Conservation (phyloP, 352 stramenopile genomes). For the Globisporangium nagaii region DNA sequence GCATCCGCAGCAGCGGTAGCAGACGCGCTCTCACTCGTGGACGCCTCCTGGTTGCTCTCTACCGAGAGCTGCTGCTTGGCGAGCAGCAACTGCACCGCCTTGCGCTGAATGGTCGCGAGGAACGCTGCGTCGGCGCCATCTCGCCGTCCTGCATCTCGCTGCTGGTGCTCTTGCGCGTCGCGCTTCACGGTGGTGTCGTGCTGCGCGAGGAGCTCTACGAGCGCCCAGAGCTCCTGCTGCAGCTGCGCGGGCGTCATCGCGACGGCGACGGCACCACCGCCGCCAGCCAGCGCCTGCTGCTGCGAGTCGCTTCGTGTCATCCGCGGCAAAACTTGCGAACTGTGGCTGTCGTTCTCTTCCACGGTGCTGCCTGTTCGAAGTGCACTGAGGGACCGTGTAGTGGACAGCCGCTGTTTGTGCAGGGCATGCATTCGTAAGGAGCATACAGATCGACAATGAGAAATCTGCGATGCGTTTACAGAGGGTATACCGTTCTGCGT, state of each 20-base stretch:
- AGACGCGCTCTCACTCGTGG: background rate
- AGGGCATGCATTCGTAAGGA: too few species aligned
- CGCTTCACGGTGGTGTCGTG: background rate
- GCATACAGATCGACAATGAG: too few species aligned
- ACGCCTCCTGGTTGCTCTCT: slow-evolving; percentile 1
- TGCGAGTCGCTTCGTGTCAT: slow-evolving; percentile 7
- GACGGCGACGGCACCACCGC: background rate
- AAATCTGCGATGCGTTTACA: background rate
- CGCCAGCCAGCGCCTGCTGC: background rate
- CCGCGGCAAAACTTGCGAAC: background rate
- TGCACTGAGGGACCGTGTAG: too few species aligned
- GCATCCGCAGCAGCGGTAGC: background rate
- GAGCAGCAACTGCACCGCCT: slow-evolving; percentile 29
- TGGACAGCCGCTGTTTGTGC: too few species aligned
- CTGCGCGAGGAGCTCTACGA: slow-evolving; percentile 31
- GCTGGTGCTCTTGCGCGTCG: background rate
- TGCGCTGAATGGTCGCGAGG: slow-evolving; percentile 22
- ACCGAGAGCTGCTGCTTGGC: slow-evolving; percentile 2
- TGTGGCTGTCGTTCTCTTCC: background rate
- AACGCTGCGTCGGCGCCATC: slow-evolving; percentile 1
- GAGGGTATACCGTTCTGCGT: background rate
- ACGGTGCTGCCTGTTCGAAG: background rate
- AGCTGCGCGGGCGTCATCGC: slow-evolving; percentile 14
- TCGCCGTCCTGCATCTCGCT: background rate
- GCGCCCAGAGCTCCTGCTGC: slow-evolving; percentile 40